phyloP scores from a whole-genome alignment of 2,329 filamentous ascomycete species.

The Cladophialophora immunda region DNA sequence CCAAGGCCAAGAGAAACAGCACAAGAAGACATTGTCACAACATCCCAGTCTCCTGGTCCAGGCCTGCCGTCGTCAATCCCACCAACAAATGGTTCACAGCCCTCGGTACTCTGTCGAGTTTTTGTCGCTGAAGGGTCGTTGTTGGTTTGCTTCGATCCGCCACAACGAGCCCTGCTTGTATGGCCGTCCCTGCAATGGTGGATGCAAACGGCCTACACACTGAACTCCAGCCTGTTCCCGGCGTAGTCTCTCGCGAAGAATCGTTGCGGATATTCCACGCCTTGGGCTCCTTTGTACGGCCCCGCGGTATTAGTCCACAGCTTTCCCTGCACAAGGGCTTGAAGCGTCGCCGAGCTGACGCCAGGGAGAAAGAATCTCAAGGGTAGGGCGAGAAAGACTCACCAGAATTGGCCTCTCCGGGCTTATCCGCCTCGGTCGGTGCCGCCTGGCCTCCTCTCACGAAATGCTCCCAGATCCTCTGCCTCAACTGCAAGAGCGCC shows the following conservation, averaged over 20 bases:
- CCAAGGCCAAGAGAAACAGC: too few relatives aligned
- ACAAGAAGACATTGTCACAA: too few relatives aligned
- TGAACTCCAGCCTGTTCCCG: slow-evolving; percentile 64
- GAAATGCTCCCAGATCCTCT: slow-evolving; percentile 62
- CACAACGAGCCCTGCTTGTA: not conserved
- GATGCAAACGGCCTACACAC: slow-evolving; percentile 41
- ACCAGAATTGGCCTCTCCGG: slow-evolving; percentile 59
- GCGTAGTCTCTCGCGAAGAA: slow-evolving; percentile 70
- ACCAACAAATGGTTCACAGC: not conserved
- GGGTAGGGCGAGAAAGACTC: slow-evolving; percentile 26
- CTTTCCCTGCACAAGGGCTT: slow-evolving; percentile 15
- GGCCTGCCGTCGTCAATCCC: too few relatives aligned
- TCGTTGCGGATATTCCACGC: slow-evolving; percentile 66
- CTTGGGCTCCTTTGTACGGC: slow-evolving; percentile 54
- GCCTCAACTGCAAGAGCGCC: slow-evolving; percentile 58
- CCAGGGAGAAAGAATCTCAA: not conserved
- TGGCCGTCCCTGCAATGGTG: not conserved
- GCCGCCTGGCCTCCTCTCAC: slow-evolving; percentile 58
- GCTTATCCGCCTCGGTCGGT: slow-evolving; percentile 64
- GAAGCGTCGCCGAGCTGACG: slow-evolving; percentile 27
- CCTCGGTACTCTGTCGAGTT: not conserved
- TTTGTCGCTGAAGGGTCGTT: not conserved
- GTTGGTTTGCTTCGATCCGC: not conserved
- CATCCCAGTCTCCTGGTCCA: too few relatives aligned
- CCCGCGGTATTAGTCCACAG: not conserved